Percentiles rank a stretch among this genome's conserved stretches.
These are phyloP conservation scores for Magnusiomyces magnusii DNA, from an alignment of 1,139 yeast species.

Conservation along the genomic window DNA sequence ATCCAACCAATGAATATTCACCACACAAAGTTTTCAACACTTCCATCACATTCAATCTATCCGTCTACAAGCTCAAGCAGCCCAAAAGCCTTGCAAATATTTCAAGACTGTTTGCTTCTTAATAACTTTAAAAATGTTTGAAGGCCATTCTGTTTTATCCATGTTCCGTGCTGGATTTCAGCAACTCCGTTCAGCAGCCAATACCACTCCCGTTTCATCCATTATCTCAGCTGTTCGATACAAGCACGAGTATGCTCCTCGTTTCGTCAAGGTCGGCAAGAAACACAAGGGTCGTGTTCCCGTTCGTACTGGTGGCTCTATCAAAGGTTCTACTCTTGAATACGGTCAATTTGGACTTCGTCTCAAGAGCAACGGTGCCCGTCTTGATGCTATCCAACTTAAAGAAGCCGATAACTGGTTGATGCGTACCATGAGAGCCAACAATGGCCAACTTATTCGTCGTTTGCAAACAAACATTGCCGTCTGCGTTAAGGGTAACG, in stretches of 20 bases:
- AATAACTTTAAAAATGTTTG: neutral
- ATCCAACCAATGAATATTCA: neutral
- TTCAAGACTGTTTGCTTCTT: neutral
- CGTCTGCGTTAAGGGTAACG: conserved; percentile 95
- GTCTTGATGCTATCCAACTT: conserved; percentile 84
- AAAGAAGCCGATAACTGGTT: conserved; percentile 86
- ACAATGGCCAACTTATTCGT: conserved; percentile 64
- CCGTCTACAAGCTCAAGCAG: conserved; percentile 8
- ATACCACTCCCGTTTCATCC: conserved; percentile 2
- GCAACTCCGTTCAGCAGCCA: neutral
- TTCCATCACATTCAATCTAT: neutral
- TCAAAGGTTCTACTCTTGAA: conserved; percentile 73
- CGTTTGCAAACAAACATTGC: conserved; percentile 81
- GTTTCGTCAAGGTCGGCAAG: conserved; percentile 64
- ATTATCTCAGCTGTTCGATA: conserved; percentile 23
- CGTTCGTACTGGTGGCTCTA: conserved; percentile 91
- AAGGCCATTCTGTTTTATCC: conserved; percentile 1
- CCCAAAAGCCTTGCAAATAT: neutral
- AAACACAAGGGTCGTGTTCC: conserved; percentile 94
- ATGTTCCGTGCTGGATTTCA: neutral
- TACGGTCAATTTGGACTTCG: conserved; percentile 86
- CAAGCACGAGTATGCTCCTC: conserved; percentile 83
- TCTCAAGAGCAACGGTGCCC: conserved; percentile 74
- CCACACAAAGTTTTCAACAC: neutral
- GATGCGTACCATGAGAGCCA: conserved; percentile 68